Evolutionary conservation across 2,329 filamentous ascomycete genomes (phyloP), one percentile per base, ranked within the genome.

Genomic region (Scytalidium lignicola): DNA sequence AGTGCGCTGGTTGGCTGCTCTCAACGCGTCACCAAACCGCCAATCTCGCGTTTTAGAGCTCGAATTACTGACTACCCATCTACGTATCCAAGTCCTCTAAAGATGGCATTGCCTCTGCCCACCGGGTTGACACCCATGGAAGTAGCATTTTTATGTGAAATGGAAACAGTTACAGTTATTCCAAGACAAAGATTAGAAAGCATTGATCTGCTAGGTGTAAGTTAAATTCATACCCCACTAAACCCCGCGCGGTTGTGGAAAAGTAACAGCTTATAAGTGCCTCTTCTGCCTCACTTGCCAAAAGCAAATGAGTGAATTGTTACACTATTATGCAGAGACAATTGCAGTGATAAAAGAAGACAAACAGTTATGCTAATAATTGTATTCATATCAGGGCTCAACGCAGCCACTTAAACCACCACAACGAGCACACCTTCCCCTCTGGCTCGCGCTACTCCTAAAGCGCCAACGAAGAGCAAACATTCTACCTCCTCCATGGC

Each of bases 391-490:
- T 43, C 62, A 96, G 92, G 92, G 92, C 51, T 75, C 82, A 51
- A 88, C 91, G 29, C 83, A 85, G 48, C 69, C 80, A 20, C 80
- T 99, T 39, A 82, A 83, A 21, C 93, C 93, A 2, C 92, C 92
- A 0, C 85, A 90, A 63, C 83, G 90, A 59, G 80, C 83, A 56
- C 75, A 86, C 39, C 68, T 97, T 1, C 92, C 93, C 0, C 81
- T 99, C 51, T 99, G 93, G 93, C 86, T 99, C 15, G 93, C 93
- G 2, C 79, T 97, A 15, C 83, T 97, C 20, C 83, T 99, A 48
- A 97, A 97, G 70, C 90, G 91, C 55, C 93, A 99, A 70, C 83
- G 87, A 47, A 86, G 93, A 62, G 90, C 90, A 59, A 96, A 96
- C 71, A 96, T 99, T 57, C 75, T 93, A 3, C 85, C 93, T 0